Conservation (phyloP, 2,329 filamentous ascomycete species). For the Trichoderma sp. region DNA sequence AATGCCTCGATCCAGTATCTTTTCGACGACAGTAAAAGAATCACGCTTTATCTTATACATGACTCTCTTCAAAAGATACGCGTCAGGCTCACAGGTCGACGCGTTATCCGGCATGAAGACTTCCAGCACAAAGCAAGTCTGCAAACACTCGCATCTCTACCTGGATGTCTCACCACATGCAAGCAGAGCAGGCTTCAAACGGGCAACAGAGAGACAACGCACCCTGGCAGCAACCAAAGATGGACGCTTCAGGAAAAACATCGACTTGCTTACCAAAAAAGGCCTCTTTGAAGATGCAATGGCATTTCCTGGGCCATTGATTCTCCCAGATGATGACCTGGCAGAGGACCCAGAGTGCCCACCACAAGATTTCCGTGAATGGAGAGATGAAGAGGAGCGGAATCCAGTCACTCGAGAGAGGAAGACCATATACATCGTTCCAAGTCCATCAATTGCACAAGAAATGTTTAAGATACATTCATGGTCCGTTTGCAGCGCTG, state of each 20-base stretch:
- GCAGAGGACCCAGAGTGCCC: constrained; percentile 49
- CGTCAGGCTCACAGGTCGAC: rapidly evolving
- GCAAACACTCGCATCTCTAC: constrained; percentile 11
- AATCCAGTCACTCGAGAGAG: constrained; percentile 47
- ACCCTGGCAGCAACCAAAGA: constrained; percentile 28
- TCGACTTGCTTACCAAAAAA: constrained; percentile 11
- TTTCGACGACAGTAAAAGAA: background rate
- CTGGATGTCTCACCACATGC: constrained; percentile 14
- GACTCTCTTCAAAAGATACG: background rate
- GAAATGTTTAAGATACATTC: constrained; percentile 37
- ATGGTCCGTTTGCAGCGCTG: constrained; percentile 36
- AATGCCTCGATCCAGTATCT: background rate
- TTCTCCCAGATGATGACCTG: constrained; percentile 59
- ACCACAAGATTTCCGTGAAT: constrained; percentile 51
- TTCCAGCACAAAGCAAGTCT: background rate
- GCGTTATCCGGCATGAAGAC: background rate
- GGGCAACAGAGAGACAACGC: constrained; percentile 28
- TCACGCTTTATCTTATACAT: too few species aligned
- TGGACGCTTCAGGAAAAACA: constrained; percentile 26
- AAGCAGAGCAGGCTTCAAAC: constrained; percentile 28
- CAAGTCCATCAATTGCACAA: constrained; percentile 39
- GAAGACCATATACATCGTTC: constrained; percentile 53
- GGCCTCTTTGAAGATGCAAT: constrained; percentile 23
- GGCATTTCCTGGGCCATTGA: constrained; percentile 56
- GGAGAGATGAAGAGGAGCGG: constrained; percentile 43